phyloP scores from a whole-genome alignment of 2,329 filamentous ascomycete genomes.

The Camillea tinctor region DNA sequence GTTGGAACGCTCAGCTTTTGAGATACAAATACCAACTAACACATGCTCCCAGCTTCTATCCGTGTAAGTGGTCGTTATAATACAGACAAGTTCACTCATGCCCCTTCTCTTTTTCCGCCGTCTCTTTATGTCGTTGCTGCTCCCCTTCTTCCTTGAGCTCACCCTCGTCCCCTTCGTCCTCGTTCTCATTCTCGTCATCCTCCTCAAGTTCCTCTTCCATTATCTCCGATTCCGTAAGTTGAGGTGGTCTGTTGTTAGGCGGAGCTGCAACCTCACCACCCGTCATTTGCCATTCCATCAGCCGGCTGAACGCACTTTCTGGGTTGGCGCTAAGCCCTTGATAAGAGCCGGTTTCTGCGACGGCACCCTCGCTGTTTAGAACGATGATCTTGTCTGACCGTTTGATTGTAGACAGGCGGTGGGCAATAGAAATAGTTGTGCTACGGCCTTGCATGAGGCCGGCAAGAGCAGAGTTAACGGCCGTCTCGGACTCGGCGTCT shows the following conservation, averaged over 20 bases:
- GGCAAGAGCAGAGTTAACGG: conserved; percentile 87
- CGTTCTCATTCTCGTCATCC: conserved; percentile 36
- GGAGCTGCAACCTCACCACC: conserved; percentile 65
- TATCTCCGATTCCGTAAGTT: conserved; percentile 52
- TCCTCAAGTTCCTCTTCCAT: conserved; percentile 49
- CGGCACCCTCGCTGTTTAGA: conserved; percentile 78
- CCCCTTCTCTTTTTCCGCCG: conserved; percentile 18
- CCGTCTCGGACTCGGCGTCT: conserved; percentile 93
- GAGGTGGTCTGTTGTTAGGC: conserved; percentile 33
- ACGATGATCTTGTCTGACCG: conserved; percentile 93
- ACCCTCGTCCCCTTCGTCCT: conserved; percentile 28
- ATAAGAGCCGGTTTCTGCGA: conserved; percentile 90
- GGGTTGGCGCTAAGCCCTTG: conserved; percentile 68
- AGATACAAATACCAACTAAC: neutral
- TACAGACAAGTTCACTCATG: conserved; percentile 17
- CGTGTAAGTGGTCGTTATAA: conserved; percentile 13
- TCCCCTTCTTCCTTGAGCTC: too few relatives aligned
- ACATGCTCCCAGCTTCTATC: neutral
- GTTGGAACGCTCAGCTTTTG: neutral
- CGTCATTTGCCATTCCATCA: conserved; percentile 99
- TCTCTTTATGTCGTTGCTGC: conserved; percentile 13
- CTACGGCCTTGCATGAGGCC: conserved; percentile 81
- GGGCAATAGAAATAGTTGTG: conserved; percentile 96
- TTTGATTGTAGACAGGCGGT: conserved; percentile 94
- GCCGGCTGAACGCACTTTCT: conserved; percentile 82